A percentile compares a stretch with the other conserved stretches of the same genome.
These are phyloP conservation scores for Rhizopus stolonifer DNA, from an alignment of 371 early-diverging fungal species.

Conservation along the genomic window DNA sequence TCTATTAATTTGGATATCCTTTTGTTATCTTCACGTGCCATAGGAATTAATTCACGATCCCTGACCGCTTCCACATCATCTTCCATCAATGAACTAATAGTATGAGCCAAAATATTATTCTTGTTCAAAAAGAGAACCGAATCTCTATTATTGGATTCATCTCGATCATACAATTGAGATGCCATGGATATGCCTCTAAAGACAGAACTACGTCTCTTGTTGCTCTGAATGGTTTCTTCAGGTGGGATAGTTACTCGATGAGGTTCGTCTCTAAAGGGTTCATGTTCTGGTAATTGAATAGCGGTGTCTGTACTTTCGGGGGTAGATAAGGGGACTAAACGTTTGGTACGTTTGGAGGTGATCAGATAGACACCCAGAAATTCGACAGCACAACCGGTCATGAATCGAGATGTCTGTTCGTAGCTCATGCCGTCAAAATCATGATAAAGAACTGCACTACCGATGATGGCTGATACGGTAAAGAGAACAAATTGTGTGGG, in stretches of 20 bases:
- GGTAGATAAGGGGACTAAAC: conserved; percentile 17
- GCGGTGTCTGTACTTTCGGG: conserved; percentile 22
- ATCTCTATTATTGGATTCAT: conserved; percentile 30
- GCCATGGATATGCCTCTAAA: conserved; percentile 50
- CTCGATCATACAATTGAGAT: conserved; percentile 44
- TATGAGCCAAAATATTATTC: conserved; percentile 28
- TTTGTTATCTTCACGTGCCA: conserved; percentile 7
- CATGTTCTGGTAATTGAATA: conserved; percentile 13
- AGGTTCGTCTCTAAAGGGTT: conserved; percentile 10
- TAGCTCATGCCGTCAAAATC: conserved; percentile 67
- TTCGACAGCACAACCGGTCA: conserved; percentile 62
- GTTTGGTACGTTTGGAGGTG: conserved; percentile 54
- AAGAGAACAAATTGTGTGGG: conserved; percentile 82
- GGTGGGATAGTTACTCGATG: background rate
- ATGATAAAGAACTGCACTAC: conserved; percentile 70
- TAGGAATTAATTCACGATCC: conserved; percentile 35
- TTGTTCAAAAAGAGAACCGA: conserved; percentile 15
- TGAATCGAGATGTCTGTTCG: conserved; percentile 52
- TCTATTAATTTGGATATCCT: conserved; percentile 16
- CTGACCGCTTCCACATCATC: conserved; percentile 39
- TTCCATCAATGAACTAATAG: conserved; percentile 21
- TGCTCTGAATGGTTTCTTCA: no score
- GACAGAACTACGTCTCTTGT: conserved; percentile 42
- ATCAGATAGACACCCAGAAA: conserved; percentile 74
- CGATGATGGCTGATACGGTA: conserved; percentile 74